These are phyloP conservation scores for Wickerhamomyces strasburgensis DNA, from an alignment of 805 yeast species.

Conservation along the genomic window DNA sequence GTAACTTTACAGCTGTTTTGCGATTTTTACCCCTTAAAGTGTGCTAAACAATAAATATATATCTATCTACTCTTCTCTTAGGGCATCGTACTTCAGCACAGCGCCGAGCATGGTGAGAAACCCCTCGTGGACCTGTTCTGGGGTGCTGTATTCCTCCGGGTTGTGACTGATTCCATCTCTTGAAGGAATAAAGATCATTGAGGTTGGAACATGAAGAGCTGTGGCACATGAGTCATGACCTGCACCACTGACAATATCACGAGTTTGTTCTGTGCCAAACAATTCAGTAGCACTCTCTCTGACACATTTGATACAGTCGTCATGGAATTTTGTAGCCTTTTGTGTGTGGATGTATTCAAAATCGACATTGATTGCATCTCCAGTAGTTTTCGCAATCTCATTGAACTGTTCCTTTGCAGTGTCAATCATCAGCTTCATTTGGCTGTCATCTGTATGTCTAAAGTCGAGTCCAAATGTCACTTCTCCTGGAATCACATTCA, in stretches of 20 bases:
- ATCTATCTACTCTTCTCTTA: slow-evolving; percentile 10
- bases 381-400: slow-evolving; percentile 29
- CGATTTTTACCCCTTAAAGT: too few relatives aligned
- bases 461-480: slow-evolving; percentile 58
- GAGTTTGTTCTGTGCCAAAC: slow-evolving; percentile 39
- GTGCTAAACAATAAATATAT: too few relatives aligned
- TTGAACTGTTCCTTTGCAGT: slow-evolving; percentile 36
- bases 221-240: slow-evolving; percentile 71
- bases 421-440: slow-evolving; percentile 31
- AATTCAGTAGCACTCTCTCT: slow-evolving; percentile 45
- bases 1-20: too few relatives aligned
- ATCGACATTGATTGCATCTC: slow-evolving; percentile 32
- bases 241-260: slow-evolving; percentile 59
- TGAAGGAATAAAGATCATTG: slow-evolving; percentile 72
- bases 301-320: slow-evolving; percentile 47
- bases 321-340: slow-evolving; percentile 53
- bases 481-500: slow-evolving; percentile 62
- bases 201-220: slow-evolving; percentile 52
- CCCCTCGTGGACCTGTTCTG: slow-evolving; percentile 60
- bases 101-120: slow-evolving; percentile 51
- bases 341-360: slow-evolving; percentile 44
- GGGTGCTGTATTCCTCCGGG: slow-evolving; percentile 60
- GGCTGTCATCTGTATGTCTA: slow-evolving; percentile 48
- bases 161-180: slow-evolving; percentile 64
- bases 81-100: slow-evolving; percentile 35